These are phyloP conservation scores for Ogataea nonfermentans DNA, from an alignment of 805 yeast species.

Conservation along the genomic window DNA sequence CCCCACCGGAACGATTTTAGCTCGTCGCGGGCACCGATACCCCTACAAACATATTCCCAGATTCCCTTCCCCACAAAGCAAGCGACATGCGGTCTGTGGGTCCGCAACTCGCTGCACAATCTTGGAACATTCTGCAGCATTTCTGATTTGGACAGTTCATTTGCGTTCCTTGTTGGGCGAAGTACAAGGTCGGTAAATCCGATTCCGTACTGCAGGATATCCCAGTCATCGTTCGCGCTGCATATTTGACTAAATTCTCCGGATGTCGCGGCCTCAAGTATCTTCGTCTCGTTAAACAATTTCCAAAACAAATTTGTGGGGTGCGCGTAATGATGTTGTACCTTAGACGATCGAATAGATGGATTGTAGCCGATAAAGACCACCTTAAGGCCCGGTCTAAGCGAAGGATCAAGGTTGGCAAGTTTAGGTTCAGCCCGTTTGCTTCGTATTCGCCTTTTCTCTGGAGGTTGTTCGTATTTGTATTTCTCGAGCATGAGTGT, in stretches of 20 bases:
- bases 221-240: slow-evolving; percentile 21
- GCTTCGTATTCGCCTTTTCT: slow-evolving; percentile 1
- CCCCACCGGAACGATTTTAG: slow-evolving; percentile 55
- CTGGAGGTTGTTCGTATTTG: not conserved
- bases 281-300: slow-evolving; percentile 50
- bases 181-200: slow-evolving; percentile 74
- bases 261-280: slow-evolving; percentile 32
- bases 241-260: slow-evolving; percentile 1
- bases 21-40: slow-evolving; percentile 31
- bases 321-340: slow-evolving; percentile 75
- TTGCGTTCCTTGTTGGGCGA: slow-evolving; percentile 59
- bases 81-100: slow-evolving; percentile 39
- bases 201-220: slow-evolving; percentile 41
- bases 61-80: slow-evolving; percentile 74
- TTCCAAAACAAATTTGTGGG: slow-evolving; percentile 68
- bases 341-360: slow-evolving; percentile 55
- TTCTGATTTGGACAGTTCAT: slow-evolving; percentile 51
- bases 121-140: slow-evolving; percentile 54
- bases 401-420: slow-evolving; percentile 21
- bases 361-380: slow-evolving; percentile 76
- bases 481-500: slow-evolving; percentile 4
- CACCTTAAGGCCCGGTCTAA: slow-evolving; percentile 32
- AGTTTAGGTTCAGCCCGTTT: not conserved
- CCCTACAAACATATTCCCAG: slow-evolving; percentile 57
- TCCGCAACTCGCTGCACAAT: slow-evolving; percentile 44